Percentiles rank a stretch among this genome's conserved stretches.
Evolutionary conservation across 2,329 filamentous ascomycete genomes (phyloP).

Genomic region (Arachnomyces sp.): DNA sequence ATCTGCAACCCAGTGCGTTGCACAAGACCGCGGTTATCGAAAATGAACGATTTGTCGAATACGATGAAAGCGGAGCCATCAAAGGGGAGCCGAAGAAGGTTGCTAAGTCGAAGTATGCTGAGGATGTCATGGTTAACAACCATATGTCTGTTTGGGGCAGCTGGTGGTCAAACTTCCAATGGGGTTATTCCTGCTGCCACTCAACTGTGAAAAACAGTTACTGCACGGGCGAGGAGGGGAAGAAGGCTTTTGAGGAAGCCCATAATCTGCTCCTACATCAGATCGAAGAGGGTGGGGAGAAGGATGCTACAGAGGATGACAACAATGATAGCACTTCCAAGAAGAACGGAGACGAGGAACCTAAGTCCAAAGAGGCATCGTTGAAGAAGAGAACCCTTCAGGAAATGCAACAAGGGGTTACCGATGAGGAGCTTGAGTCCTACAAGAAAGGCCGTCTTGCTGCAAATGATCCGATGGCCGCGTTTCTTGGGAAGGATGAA

Average conservation of each 20-base stretch:
- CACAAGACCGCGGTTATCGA: slow-evolving; percentile 64
- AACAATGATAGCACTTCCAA: slow-evolving; percentile 21
- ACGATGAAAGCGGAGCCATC: slow-evolving; percentile 81
- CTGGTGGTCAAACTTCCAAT: slow-evolving; percentile 93
- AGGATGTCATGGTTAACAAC: slow-evolving; percentile 83
- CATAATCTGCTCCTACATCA: slow-evolving; percentile 52
- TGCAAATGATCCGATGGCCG: slow-evolving; percentile 81
- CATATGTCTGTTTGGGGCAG: slow-evolving; percentile 91
- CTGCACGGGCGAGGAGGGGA: slow-evolving; percentile 88
- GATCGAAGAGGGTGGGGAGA: slow-evolving; percentile 13
- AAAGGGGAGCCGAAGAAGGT: slow-evolving; percentile 74
- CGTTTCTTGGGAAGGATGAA: slow-evolving; percentile 66
- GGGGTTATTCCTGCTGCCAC: slow-evolving; percentile 95
- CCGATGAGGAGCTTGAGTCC: slow-evolving; percentile 77
- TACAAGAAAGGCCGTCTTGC: slow-evolving; percentile 69
- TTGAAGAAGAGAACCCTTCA: slow-evolving; percentile 66
- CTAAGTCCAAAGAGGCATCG: slow-evolving; percentile 10
- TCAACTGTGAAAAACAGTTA: slow-evolving; percentile 94
- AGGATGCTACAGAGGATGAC: slow-evolving; percentile 23
- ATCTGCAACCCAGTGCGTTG: slow-evolving; percentile 54
- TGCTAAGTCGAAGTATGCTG: slow-evolving; percentile 83
- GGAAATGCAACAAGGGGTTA: slow-evolving; percentile 70
- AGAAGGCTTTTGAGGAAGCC: slow-evolving; percentile 68
- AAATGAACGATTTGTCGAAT: slow-evolving; percentile 84
- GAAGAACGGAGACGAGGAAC: slow-evolving; percentile 11